Evolutionary conservation across 2,329 filamentous ascomycete species (phyloP), one percentile per base, ranked within the genome.

Genomic region (Mycosphaerelloides madeirae): DNA sequence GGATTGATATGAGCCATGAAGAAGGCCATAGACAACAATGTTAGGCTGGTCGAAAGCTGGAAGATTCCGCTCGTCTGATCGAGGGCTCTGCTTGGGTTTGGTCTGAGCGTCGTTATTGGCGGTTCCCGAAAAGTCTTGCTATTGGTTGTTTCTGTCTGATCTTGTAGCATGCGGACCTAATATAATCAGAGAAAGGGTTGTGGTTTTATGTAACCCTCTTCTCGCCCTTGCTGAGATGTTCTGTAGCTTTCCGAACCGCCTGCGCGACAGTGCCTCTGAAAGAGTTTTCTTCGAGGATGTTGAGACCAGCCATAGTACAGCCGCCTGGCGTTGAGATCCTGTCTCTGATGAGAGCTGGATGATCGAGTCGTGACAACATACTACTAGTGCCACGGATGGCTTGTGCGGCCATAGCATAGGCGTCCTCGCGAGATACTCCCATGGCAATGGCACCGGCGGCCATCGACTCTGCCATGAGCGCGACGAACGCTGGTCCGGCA

Each of bases 381-480:
- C 77, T 80, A 0, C 85, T 83, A 0, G 83, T 80, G 16, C 86
- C 86, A 53, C 79, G 76, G 83, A 89, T 87, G 11, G 81, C 81
- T 71, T 91, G 86, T 1, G 85, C 83, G 19, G 85, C 85, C 84
- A 91, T 89, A 49, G 79, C 70, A 62, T 82, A 80, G 1, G 85
- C 85, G 61, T 89, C 84, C 2, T 76, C 77, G 37, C 85, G 74
- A 3, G 85, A 84, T 25, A 91, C 61, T 0, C 86, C 86, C 81
- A 88, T 87, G 12, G 85, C 84, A 1, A 91, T 84, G 3, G 81
- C 85, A 6, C 85, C 86, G 56, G 90, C 85, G 12, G 85, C 80
- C 35, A 85, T 77, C 6, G 83, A 84, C 66, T 91, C 86, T 13
- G 88, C 73, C 58, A 90, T 76, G 33, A 91, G 71, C 1, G 84